Evolutionary conservation across 352 stramenopile species (phyloP).

Genomic region (Phytophthora fragariae): DNA sequence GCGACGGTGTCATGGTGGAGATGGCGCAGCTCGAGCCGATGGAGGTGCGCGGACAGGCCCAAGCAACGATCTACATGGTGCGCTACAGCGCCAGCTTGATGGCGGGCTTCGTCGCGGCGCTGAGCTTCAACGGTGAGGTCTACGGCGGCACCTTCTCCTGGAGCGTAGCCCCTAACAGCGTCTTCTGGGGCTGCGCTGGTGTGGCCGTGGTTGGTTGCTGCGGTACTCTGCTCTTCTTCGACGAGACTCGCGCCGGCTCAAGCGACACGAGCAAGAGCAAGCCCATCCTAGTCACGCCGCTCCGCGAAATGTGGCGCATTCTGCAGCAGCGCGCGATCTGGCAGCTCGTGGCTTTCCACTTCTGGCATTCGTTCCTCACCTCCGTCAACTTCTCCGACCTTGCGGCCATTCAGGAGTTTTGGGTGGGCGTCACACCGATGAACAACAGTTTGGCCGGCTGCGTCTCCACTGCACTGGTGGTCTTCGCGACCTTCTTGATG

Average conservation of each 20-base stretch:
- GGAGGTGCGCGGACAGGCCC: conserved; percentile 60
- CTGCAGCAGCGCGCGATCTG: conserved; percentile 77
- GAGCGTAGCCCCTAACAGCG: conserved; percentile 54
- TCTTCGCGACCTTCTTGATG: conserved; percentile 64
- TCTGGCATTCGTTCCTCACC: conserved; percentile 72
- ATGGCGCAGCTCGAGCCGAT: conserved; percentile 76
- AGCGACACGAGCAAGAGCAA: conserved; percentile 28
- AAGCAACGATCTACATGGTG: conserved; percentile 76
- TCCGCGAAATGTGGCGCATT: conserved; percentile 72
- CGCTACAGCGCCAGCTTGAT: conserved; percentile 60
- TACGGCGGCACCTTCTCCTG: conserved; percentile 74
- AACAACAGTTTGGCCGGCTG: conserved; percentile 65
- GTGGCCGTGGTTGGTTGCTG: conserved; percentile 46
- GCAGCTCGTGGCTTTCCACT: conserved; percentile 74
- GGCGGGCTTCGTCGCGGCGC: conserved; percentile 51
- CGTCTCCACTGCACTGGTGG: conserved; percentile 57
- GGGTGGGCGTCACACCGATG: conserved; percentile 61
- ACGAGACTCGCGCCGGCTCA: conserved; percentile 48
- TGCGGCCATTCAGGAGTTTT: conserved; percentile 66
- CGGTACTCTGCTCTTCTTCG: conserved; percentile 53
- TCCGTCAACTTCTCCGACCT: conserved; percentile 62
- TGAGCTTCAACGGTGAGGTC: conserved; percentile 69
- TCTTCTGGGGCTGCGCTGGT: conserved; percentile 65
- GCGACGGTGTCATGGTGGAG: conserved; percentile 76
- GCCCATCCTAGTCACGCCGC: conserved; percentile 34